Evolutionary conservation across 192 early-diverging fungal genomes (phyloP).

Genomic region (Haplosporangium gracile): DNA sequence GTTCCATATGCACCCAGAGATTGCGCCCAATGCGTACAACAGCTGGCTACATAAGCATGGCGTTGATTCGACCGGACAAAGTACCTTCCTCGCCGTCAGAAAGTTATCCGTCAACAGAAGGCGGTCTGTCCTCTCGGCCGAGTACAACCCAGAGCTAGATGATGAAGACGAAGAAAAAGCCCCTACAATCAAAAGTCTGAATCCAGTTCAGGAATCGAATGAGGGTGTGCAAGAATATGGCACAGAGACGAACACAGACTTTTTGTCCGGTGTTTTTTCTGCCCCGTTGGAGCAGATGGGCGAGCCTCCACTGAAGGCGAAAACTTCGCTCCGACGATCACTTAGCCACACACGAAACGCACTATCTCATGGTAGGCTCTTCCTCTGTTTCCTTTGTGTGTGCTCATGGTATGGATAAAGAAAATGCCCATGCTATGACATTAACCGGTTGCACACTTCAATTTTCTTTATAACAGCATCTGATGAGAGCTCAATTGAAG

Average conservation of each 20-base stretch:
- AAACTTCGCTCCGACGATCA: slow-evolving; percentile 27
- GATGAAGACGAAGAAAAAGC: slow-evolving; percentile 25
- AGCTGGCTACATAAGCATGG: slow-evolving; percentile 58
- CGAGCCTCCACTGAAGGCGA: slow-evolving; percentile 47
- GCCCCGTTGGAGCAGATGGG: slow-evolving; percentile 36
- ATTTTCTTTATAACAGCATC: slow-evolving; percentile 26
- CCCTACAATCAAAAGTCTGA: neutral
- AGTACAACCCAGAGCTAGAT: slow-evolving; percentile 57
- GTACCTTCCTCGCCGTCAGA: slow-evolving; percentile 23
- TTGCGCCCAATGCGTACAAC: slow-evolving; percentile 62
- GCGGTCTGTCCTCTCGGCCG: slow-evolving; percentile 50
- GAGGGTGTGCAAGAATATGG: neutral
- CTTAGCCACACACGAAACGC: slow-evolving; percentile 16
- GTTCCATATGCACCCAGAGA: slow-evolving; percentile 60
- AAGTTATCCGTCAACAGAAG: slow-evolving; percentile 42
- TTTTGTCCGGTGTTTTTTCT: slow-evolving; percentile 36
- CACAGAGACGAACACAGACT: slow-evolving; percentile 7
- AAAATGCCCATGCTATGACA: neutral
- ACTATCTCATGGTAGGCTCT: slow-evolving; percentile 2
- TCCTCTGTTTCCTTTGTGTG: neutral
- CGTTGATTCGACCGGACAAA: slow-evolving; percentile 32
- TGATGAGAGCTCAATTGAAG: slow-evolving; percentile 39
- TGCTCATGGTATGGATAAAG: neutral
- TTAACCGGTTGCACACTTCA: neutral
- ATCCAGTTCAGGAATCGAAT: neutral